A percentile compares a stretch with the other conserved stretches of the same genome.
phyloP scores from a whole-genome alignment of 345 rosid species.

The Aegle marmelos region DNA sequence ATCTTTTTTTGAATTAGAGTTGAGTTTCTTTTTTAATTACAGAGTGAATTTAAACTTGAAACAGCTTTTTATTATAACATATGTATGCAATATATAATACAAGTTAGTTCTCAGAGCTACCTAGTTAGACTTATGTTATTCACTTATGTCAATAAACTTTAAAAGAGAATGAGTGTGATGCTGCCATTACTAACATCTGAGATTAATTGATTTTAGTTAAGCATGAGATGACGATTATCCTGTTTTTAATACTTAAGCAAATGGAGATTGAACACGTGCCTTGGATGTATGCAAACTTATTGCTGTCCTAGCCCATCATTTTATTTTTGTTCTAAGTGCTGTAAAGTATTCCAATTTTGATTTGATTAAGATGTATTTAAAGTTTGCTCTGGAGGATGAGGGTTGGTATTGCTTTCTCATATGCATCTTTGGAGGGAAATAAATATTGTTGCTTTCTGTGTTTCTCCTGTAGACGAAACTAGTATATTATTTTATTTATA shows the following conservation, averaged over 20 bases:
- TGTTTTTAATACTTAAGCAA: background rate
- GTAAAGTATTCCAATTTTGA: background rate
- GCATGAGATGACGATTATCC: background rate
- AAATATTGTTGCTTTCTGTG: background rate
- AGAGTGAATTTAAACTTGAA: too few species aligned
- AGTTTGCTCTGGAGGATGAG: background rate
- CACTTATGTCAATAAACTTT: too few species aligned
- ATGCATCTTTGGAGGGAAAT: background rate
- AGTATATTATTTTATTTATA: constrained; percentile 9
- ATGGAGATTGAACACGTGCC: background rate
- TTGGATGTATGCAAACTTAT: background rate
- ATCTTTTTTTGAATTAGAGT: too few species aligned
- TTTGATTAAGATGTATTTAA: background rate
- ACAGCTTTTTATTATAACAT: too few species aligned
- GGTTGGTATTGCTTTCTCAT: background rate
- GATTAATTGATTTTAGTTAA: background rate
- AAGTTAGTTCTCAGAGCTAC: too few species aligned
- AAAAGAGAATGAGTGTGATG: too few species aligned
- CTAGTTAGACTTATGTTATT: too few species aligned
- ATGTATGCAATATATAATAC: too few species aligned
- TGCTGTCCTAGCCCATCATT: background rate
- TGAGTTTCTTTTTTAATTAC: too few species aligned
- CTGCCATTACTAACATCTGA: background rate
- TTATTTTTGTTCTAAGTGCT: background rate
- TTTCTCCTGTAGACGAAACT: constrained; percentile 10